Evolutionary conservation across 2,329 filamentous ascomycete genomes (phyloP).

Genomic region (Capronia americana): DNA sequence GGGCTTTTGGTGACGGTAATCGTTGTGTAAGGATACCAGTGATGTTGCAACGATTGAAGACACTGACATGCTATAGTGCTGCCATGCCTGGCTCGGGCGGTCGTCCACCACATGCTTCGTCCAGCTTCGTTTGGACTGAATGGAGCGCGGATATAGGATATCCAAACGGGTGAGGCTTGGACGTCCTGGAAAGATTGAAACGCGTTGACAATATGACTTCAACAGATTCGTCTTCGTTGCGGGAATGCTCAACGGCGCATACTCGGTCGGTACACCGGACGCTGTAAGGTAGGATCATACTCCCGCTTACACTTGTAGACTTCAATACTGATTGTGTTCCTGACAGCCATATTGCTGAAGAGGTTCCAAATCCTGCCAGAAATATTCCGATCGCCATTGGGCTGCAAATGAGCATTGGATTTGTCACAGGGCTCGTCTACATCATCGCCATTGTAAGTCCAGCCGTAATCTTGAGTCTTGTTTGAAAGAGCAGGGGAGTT

Average conservation of each 20-base stretch:
- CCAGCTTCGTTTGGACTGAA: constrained; percentile 63
- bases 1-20: constrained; percentile 56
- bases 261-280: constrained; percentile 70
- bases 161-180: constrained; percentile 62
- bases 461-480: not conserved
- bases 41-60: not conserved
- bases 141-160: constrained; percentile 57
- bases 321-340: constrained; percentile 42
- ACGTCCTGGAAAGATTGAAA: not conserved
- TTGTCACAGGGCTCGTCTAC: constrained; percentile 55
- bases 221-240: constrained; percentile 64
- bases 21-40: constrained; percentile 42
- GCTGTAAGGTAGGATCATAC: constrained; percentile 57
- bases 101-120: constrained; percentile 50
- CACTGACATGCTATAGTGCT: constrained; percentile 18
- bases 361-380: constrained; percentile 67
- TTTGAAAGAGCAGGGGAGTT: not conserved
- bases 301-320: constrained; percentile 57
- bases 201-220: constrained; percentile 61
- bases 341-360: constrained; percentile 69
- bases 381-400: constrained; percentile 60
- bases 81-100: constrained; percentile 31
- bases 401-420: constrained; percentile 57
- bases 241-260: constrained; percentile 73
- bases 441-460: constrained; percentile 52